Conservation (phyloP, 2,329 filamentous ascomycete genomes). For the Periconia sp. region DNA sequence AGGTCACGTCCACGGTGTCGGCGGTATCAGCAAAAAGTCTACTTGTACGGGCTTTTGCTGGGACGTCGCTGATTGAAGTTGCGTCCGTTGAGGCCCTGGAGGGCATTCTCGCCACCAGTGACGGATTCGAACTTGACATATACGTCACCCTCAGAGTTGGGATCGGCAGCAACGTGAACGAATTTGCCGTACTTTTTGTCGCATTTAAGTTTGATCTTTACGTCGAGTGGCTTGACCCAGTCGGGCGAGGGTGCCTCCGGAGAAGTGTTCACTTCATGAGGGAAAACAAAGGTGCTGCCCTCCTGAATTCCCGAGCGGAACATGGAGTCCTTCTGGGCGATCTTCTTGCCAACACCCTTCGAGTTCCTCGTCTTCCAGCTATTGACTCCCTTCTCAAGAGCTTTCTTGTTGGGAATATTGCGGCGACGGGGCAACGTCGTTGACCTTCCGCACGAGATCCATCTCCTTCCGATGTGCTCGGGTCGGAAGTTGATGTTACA, state of each 20-base stretch:
- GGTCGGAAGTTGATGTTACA: no score
- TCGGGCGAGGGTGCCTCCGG: no score
- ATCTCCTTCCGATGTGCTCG: no score
- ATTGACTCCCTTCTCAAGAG: conserved; percentile 84
- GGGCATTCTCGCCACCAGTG: conserved; percentile 92
- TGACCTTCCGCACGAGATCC: no score
- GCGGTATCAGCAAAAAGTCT: no score
- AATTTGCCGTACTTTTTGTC: conserved; percentile 95
- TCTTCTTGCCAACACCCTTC: conserved; percentile 62
- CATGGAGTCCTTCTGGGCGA: conserved; percentile 96
- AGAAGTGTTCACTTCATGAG: no score
- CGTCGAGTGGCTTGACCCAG: conserved; percentile 93
- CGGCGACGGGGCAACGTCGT: conserved; percentile 74
- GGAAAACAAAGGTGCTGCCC: conserved; percentile 91
- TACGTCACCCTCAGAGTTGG: conserved; percentile 92
- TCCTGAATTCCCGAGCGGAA: conserved; percentile 89
- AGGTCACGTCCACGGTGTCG: neutral
- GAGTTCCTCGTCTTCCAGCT: conserved; percentile 93
- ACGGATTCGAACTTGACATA: conserved; percentile 98
- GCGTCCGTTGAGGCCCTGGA: conserved; percentile 94
- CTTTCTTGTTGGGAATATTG: conserved; percentile 84
- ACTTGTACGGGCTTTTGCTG: no score
- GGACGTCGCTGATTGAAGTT: conserved; percentile 93
- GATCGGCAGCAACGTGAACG: conserved; percentile 93
- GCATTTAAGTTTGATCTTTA: conserved; percentile 90